Evolutionary conservation across 2,329 filamentous ascomycete genomes (phyloP).

Genomic region (Penicillium paneum): DNA sequence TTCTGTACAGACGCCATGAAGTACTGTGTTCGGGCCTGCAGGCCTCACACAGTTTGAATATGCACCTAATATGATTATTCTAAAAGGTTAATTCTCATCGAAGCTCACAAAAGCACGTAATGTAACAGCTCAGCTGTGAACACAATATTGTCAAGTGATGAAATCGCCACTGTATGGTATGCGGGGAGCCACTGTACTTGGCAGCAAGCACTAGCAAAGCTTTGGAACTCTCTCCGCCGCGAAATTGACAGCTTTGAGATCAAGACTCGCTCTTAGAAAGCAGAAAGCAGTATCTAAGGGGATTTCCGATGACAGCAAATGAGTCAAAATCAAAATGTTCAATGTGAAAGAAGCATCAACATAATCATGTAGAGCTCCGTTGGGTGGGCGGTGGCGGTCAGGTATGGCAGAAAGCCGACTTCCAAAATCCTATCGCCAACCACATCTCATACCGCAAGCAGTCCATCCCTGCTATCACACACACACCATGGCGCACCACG

Average conservation of each 20-base stretch:
- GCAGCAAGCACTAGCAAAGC: conserved; percentile 24
- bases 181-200: conserved; percentile 29
- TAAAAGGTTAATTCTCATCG: background rate
- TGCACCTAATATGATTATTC: background rate
- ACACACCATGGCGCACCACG: conserved; percentile 49
- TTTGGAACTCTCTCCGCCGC: conserved; percentile 6
- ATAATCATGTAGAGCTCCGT: conserved; percentile 5
- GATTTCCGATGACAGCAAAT: background rate
- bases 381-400: conserved; percentile 23
- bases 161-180: conserved; percentile 14
- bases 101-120: conserved; percentile 2
- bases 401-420: conserved; percentile 23
- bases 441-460: conserved; percentile 27
- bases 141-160: conserved; percentile 9
- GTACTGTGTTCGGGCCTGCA: conserved; percentile 8
- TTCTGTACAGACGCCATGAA: conserved; percentile 33
- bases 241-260: background rate
- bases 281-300: background rate
- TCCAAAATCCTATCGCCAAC: conserved; percentile 30
- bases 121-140: background rate
- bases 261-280: background rate
- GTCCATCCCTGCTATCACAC: conserved; percentile 22
- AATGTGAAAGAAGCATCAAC: background rate
- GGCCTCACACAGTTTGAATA: background rate
- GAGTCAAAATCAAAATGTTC: background rate